phyloP scores from a whole-genome alignment of 1,284 basidiomycete species.

The Irpex lacteus region DNA sequence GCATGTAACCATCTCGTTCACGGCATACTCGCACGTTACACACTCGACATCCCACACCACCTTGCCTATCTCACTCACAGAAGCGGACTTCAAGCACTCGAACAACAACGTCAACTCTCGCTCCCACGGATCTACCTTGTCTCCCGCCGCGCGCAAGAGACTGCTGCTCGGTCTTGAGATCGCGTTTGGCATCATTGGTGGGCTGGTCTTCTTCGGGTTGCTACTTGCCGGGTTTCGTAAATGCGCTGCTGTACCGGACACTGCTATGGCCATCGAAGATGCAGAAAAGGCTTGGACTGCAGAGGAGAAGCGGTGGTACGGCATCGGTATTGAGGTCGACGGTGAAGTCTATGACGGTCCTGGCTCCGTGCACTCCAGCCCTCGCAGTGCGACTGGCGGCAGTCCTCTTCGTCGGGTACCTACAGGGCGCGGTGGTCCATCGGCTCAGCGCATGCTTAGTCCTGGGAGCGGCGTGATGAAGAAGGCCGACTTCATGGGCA shows the following conservation, averaged over 20 bases:
- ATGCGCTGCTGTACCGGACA: conserved; percentile 54
- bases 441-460: conserved; percentile 26
- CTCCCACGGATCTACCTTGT: conserved; percentile 25
- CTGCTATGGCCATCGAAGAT: conserved; percentile 55
- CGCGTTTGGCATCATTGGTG: conserved; percentile 61
- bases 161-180: conserved; percentile 58
- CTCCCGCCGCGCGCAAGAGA: conserved; percentile 41
- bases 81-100: conserved; percentile 31
- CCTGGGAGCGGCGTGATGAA: conserved; percentile 50
- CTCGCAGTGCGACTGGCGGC: neutral
- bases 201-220: conserved; percentile 51
- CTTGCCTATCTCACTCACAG: conserved; percentile 51
- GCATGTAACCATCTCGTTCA: conserved; percentile 54
- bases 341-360: conserved; percentile 10
- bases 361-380: neutral
- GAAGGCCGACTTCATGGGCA: conserved; percentile 64
- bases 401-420: conserved; percentile 33
- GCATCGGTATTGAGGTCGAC: conserved; percentile 41
- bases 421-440: conserved; percentile 20
- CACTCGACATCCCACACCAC: conserved; percentile 69
- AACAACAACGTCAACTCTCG: conserved; percentile 25
- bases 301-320: conserved; percentile 67
- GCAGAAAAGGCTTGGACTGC: conserved; percentile 53
- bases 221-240: conserved; percentile 53
- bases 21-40: conserved; percentile 60